phyloP scores from a whole-genome alignment of 2,329 filamentous ascomycete species.

The Aspergillus pseudoviridinutans region DNA sequence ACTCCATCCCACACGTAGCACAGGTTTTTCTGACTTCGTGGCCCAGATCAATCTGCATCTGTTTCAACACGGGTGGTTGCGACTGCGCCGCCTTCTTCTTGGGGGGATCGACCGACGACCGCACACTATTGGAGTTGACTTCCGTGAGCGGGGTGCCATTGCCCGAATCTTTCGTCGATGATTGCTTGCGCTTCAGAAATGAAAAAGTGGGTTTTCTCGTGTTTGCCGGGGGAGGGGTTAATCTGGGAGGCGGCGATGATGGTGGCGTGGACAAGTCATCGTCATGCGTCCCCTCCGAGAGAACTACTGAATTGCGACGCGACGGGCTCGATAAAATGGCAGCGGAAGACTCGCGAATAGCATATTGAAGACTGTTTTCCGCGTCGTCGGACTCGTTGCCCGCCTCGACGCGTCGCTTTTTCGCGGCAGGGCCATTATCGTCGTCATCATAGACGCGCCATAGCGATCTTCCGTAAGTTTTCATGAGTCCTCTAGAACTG shows the following conservation, averaged over 20 bases:
- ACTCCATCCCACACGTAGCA: conserved; percentile 62
- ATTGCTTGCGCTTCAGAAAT: conserved; percentile 46
- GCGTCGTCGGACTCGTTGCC: conserved; percentile 38
- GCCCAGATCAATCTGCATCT: conserved; percentile 60
- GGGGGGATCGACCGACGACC: conserved; percentile 36
- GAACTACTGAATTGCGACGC: conserved; percentile 43
- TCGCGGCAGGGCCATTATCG: conserved; percentile 39
- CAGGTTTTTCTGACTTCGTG: conserved; percentile 55
- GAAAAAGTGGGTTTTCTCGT: conserved; percentile 49
- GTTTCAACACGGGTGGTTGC: conserved; percentile 43
- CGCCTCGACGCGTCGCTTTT: conserved; percentile 43
- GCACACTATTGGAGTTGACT: conserved; percentile 43
- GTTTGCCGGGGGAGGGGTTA: conserved; percentile 40
- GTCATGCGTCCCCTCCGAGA: conserved; percentile 41
- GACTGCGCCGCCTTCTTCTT: conserved; percentile 31
- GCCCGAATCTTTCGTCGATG: conserved; percentile 24
- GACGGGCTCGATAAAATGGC: conserved; percentile 45
- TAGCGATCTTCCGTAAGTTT: conserved; percentile 46
- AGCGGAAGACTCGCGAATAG: conserved; percentile 46
- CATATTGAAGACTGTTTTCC: conserved; percentile 45
- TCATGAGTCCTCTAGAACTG: conserved; percentile 44
- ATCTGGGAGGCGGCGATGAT: conserved; percentile 48
- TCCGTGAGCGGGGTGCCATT: conserved; percentile 41
- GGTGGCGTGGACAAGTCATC: conserved; percentile 48
- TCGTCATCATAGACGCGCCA: conserved; percentile 48